These are phyloP conservation scores for Backusella circina DNA, from an alignment of 192 early-diverging fungal genomes.

Conservation along the genomic window DNA sequence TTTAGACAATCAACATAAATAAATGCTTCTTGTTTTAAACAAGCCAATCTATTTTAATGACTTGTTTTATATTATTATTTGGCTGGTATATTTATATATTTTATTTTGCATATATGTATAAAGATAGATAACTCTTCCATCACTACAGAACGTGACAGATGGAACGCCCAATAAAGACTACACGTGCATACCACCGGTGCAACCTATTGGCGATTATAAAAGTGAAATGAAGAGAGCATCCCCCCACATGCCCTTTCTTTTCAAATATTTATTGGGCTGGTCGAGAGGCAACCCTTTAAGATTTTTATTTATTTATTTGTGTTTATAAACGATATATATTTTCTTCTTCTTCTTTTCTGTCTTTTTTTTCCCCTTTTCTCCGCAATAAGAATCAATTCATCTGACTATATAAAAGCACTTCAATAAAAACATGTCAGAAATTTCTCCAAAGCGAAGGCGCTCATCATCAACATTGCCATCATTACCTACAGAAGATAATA, in stretches of 20 bases:
- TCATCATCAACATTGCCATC: not conserved
- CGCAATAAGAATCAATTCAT: not conserved
- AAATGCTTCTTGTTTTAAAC: not conserved
- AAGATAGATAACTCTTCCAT: not conserved
- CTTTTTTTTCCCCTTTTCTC: not conserved
- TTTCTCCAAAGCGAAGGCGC: conserved; percentile 1
- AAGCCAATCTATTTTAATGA: not conserved
- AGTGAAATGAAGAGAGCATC: not conserved
- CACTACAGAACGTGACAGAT: conserved; percentile 10
- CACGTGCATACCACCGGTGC: not conserved
- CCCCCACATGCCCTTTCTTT: not conserved
- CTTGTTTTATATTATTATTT: not conserved
- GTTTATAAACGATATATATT: not conserved
- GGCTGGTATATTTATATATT: not conserved
- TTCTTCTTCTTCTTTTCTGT: not conserved
- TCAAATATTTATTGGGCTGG: not conserved
- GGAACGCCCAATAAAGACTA: conserved; percentile 10
- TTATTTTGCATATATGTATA: not conserved
- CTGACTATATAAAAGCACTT: not conserved
- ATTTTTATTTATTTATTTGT: not conserved
- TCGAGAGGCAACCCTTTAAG: not conserved
- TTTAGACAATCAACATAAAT: not conserved
- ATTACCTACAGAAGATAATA: not conserved
- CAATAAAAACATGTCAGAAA: not conserved
- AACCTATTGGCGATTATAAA: conserved; percentile 1